phyloP scores from a whole-genome alignment of 495 filamentous ascomycete species.

The Cairneyella variabilis region DNA sequence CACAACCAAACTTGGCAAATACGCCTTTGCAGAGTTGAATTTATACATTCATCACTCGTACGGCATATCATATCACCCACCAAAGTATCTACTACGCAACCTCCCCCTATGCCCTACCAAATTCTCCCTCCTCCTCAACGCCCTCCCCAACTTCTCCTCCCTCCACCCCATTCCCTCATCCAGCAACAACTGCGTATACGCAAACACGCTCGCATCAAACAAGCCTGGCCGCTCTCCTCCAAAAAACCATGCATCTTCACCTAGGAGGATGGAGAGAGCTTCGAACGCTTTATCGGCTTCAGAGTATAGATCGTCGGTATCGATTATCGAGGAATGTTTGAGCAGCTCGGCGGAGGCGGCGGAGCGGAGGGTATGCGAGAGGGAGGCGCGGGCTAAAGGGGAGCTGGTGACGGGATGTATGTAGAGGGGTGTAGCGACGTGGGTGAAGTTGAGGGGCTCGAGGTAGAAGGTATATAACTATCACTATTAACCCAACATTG shows the following conservation, averaged over 20 bases:
- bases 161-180: slow-evolving; percentile 28
- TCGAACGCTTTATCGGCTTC: slow-evolving; percentile 69
- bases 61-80: slow-evolving; percentile 14
- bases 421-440: slow-evolving; percentile 67
- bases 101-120: slow-evolving; percentile 25
- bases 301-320: slow-evolving; percentile 58
- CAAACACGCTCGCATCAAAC: slow-evolving; percentile 86
- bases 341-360: slow-evolving; percentile 72
- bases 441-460: slow-evolving; percentile 55
- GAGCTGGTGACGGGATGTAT: slow-evolving; percentile 60
- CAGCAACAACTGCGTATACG: slow-evolving; percentile 81
- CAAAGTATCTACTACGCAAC: slow-evolving; percentile 26
- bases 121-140: slow-evolving; percentile 23
- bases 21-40: too few relatives aligned
- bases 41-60: too few relatives aligned
- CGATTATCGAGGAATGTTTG: slow-evolving; percentile 56
- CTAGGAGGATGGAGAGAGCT: slow-evolving; percentile 69
- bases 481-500: too few relatives aligned
- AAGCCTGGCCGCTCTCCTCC: slow-evolving; percentile 56
- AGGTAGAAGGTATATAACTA: slow-evolving; percentile 81
- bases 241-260: slow-evolving; percentile 65
- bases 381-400: slow-evolving; percentile 48
- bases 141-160: slow-evolving; percentile 23
- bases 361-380: slow-evolving; percentile 61
- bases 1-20: too few relatives aligned